These are phyloP conservation scores for Themeda triandra DNA, from an alignment of 176 grass and related monocot species.

Conservation along the genomic window DNA sequence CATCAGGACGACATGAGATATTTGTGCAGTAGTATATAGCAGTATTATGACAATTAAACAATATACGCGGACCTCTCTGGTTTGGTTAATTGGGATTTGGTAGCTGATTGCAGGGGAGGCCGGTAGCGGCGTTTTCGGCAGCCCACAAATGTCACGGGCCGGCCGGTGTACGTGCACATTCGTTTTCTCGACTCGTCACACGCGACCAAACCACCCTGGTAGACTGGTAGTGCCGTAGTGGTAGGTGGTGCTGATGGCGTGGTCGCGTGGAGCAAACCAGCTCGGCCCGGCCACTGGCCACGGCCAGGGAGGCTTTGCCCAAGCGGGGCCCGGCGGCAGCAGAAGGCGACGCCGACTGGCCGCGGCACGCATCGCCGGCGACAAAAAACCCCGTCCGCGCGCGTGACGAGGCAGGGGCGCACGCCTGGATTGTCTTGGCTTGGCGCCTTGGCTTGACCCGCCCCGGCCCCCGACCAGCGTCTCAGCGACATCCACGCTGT, in stretches of 20 bases:
- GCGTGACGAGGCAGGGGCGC: conserved; percentile 25
- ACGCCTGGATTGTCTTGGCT: background rate
- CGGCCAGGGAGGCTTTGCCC: background rate
- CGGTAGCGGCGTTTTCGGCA: background rate
- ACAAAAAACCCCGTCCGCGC: conserved; percentile 9
- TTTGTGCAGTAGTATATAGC: too few relatives aligned
- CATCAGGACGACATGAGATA: too few relatives aligned
- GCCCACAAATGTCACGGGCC: background rate
- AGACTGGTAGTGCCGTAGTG: background rate
- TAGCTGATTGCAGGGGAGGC: too few relatives aligned
- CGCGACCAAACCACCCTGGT: too few relatives aligned
- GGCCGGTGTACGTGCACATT: too few relatives aligned
- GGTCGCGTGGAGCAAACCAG: background rate
- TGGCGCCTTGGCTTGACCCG: too few relatives aligned
- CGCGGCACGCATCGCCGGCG: conserved; percentile 34
- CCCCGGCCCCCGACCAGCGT: too few relatives aligned
- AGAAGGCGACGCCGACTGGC: conserved; percentile 12
- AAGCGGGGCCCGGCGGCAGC: background rate
- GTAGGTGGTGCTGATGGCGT: background rate
- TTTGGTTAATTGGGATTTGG: too few relatives aligned
- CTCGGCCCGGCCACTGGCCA: too few relatives aligned
- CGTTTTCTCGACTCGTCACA: background rate
- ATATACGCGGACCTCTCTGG: too few relatives aligned
- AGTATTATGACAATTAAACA: too few relatives aligned
- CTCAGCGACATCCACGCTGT: conserved; percentile 25